Evolutionary conservation across 202 grass and related monocot species (phyloP).

Genomic region (Digitaria exilis): DNA sequence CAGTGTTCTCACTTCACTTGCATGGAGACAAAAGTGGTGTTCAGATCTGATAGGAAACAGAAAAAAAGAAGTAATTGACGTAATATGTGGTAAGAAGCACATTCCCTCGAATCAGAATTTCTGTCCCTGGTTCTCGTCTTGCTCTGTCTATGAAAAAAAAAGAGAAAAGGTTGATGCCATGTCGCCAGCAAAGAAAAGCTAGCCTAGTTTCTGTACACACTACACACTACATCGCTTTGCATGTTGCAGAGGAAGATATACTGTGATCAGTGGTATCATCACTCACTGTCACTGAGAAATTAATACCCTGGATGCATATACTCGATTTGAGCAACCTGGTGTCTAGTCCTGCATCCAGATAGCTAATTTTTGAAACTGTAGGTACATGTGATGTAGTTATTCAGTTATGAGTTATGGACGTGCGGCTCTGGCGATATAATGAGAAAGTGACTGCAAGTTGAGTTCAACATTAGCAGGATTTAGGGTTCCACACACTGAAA

Average conservation of each 20-base stretch:
- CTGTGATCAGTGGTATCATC: not conserved
- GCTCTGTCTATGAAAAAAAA: conserved; percentile 21
- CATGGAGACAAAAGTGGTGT: conserved; percentile 29
- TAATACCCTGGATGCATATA: not conserved
- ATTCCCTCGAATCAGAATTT: conserved; percentile 36
- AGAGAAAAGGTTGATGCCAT: not conserved
- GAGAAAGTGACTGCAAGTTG: not conserved
- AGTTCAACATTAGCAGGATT: not conserved
- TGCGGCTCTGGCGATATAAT: not conserved
- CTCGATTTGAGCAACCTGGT: not conserved
- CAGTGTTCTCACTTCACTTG: conserved; percentile 40
- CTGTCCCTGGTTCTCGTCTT: not conserved
- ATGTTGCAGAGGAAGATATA: not conserved
- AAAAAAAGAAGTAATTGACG: conserved; percentile 24
- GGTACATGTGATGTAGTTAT: not conserved
- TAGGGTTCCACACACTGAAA: not conserved
- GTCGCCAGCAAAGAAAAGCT: conserved; percentile 23
- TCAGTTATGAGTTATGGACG: not conserved
- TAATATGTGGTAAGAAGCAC: conserved; percentile 16
- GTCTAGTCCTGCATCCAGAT: not conserved
- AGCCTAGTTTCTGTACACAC: conserved; percentile 34
- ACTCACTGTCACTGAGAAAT: not conserved
- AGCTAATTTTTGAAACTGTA: not conserved
- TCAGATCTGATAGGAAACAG: conserved; percentile 21
- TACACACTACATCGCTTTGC: not conserved